Base-by-base conservation (phyloP, 2,329 filamentous ascomycete species). In the Talaromyces sp. region DNA sequence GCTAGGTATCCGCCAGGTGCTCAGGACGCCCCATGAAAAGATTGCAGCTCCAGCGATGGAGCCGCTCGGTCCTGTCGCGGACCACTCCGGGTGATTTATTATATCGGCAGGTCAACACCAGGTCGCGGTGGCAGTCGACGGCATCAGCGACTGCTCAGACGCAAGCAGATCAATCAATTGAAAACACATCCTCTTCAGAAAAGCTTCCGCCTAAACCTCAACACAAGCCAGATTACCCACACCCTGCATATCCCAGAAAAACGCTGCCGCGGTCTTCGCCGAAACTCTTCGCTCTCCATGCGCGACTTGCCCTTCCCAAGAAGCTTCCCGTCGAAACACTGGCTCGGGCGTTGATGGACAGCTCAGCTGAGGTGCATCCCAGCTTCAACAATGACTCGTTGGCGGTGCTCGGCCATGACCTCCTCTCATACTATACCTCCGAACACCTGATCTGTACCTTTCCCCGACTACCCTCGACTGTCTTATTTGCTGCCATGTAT, bases 231-330 rank as follows among this genome's bases (percentile, higher is more conserved):
- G 27, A 52, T 27, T 52, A 52, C 26, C 48, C 48, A 12, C 48
- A 52, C 19, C 48, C 48, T 27, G 27, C 48, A 52, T 52, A 27
- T 19, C 27, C 48, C 8, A 26, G 14, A 58, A 85, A 87, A 65
- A 79, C 83, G 68, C 82, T 82, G 65, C 89, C 91, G 50, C 77
- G 81, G 62, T 75, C 81, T 65, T 97, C 93, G 53, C 88, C 92
- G 64, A 97, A 97, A 80, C 88, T 99, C 68, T 87, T 92, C 65
- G 92, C 94, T 65, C 85, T 99, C 52, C 92, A 97, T 75, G 91
- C 92, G 68, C 90, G 94, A 75, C 85, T 99, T 63, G 86, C 86
- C 46, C 86, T 99, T 60, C 88, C 92, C 26, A 83, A 85, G 64
- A 90, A 89, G 76, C 83, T 97, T 64, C 93, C 94, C 38, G 78